A percentile compares a stretch with the other conserved stretches of the same genome.
phyloP scores from a whole-genome alignment of 75 land plant species.

The Isoetes taiwanensis region DNA sequence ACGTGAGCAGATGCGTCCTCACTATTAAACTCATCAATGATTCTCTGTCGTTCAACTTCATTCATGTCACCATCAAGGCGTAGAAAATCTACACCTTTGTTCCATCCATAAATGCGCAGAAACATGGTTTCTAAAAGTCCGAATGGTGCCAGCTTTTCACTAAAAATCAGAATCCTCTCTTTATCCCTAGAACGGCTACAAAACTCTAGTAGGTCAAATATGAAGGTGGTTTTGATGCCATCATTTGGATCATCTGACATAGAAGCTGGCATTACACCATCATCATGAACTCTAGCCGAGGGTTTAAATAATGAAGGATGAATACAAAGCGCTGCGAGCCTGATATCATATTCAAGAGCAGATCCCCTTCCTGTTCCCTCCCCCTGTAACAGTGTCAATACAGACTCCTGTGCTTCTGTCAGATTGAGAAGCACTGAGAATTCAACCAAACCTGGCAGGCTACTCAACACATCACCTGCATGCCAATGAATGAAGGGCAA shows the following conservation, averaged over 20 bases:
- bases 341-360: constrained; percentile 26
- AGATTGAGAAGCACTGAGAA: constrained; percentile 50
- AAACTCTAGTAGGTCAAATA: constrained; percentile 38
- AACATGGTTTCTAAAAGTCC: constrained; percentile 33
- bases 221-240: constrained; percentile 61
- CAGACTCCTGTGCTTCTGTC: constrained; percentile 30
- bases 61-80: constrained; percentile 43
- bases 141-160: constrained; percentile 51
- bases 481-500: constrained; percentile 56
- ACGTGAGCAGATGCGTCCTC: constrained; percentile 27
- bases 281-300: too few species aligned
- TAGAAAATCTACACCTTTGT: constrained; percentile 45
- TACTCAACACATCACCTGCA: constrained; percentile 61
- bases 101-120: constrained; percentile 26
- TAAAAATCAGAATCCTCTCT: constrained; percentile 69
- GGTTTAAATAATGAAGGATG: constrained; percentile 44
- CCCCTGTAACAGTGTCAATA: constrained; percentile 6
- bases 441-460: constrained; percentile 70
- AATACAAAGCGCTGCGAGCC: constrained; percentile 32
- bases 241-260: constrained; percentile 20
- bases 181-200: constrained; percentile 15
- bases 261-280: too few species aligned
- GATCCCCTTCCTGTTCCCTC: constrained; percentile 5
- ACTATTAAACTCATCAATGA: constrained; percentile 47
- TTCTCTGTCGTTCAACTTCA: constrained; percentile 27